Percentiles rank a stretch among this genome's conserved stretches.
These are phyloP conservation scores for Apiospora sp. DNA, from an alignment of 2,329 filamentous ascomycete species.

Conservation along the genomic window DNA sequence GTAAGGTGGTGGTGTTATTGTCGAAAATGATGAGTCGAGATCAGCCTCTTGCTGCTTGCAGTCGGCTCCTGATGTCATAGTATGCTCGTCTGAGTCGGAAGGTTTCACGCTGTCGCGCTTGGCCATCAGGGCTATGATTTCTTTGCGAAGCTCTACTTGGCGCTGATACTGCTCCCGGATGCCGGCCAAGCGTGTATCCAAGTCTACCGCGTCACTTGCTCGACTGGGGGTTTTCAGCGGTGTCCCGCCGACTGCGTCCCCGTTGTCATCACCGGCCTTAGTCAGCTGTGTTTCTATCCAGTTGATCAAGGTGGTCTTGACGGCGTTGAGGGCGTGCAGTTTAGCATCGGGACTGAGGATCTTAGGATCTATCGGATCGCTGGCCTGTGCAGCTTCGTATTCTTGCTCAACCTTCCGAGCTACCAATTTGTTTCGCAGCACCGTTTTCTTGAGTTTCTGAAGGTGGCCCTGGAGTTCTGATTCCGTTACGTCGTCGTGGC, in stretches of 20 bases:
- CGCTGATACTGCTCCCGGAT: constrained; percentile 63
- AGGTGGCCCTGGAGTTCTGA: constrained; percentile 57
- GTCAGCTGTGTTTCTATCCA: constrained; percentile 72
- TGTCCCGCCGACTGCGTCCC: constrained; percentile 33
- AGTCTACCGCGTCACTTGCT: constrained; percentile 36
- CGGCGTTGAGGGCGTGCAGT: constrained; percentile 61
- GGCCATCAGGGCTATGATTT: constrained; percentile 53
- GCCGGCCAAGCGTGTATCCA: constrained; percentile 51
- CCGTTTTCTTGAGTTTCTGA: constrained; percentile 63
- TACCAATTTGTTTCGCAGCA: constrained; percentile 64
- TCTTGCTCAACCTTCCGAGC: constrained; percentile 64
- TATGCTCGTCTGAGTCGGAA: constrained; percentile 30
- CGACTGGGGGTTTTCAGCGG: constrained; percentile 30
- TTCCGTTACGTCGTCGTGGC: constrained; percentile 45
- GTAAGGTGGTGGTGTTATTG: constrained; percentile 34
- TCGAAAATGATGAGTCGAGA: constrained; percentile 23
- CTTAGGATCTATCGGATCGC: constrained; percentile 46
- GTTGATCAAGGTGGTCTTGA: constrained; percentile 66
- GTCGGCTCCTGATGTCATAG: constrained; percentile 9
- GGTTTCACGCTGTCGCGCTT: constrained; percentile 23
- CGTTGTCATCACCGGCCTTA: constrained; percentile 54
- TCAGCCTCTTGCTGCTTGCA: constrained; percentile 26
- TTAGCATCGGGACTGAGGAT: constrained; percentile 49
- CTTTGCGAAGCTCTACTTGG: constrained; percentile 59
- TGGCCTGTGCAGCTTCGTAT: constrained; percentile 56